phyloP scores from a whole-genome alignment of 129 eudicot species.

The Arctium lappa region DNA sequence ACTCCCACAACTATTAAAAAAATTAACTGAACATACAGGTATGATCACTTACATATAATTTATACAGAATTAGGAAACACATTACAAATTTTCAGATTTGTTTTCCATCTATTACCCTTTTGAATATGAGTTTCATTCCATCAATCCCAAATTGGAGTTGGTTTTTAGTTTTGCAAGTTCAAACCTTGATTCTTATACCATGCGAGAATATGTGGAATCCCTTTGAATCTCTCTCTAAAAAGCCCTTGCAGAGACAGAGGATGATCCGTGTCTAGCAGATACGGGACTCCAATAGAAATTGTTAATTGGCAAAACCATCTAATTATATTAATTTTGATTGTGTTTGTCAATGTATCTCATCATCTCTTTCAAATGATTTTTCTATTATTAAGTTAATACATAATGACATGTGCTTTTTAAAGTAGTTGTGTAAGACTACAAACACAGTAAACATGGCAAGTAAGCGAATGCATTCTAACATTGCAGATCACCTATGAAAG shows the following conservation, averaged over 20 bases:
- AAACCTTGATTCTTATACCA: too few relatives aligned
- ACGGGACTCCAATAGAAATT: too few relatives aligned
- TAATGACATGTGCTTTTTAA: neutral
- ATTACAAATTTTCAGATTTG: neutral
- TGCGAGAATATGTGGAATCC: too few relatives aligned
- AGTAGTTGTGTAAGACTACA: neutral
- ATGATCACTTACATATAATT: neutral
- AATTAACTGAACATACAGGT: neutral
- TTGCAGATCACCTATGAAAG: neutral
- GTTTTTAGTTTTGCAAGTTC: neutral
- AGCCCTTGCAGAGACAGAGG: too few relatives aligned
- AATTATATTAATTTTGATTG: neutral
- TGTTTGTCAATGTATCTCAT: neutral
- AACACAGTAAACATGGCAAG: neutral
- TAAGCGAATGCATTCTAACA: neutral
- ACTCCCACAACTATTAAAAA: too few relatives aligned
- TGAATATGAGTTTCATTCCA: neutral
- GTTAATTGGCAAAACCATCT: neutral
- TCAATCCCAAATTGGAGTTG: too few relatives aligned
- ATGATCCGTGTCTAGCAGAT: too few relatives aligned
- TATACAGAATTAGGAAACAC: neutral
- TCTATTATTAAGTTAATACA: neutral
- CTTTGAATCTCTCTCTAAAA: too few relatives aligned
- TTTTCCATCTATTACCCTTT: neutral
- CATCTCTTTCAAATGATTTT: neutral